Percentiles rank a stretch among this genome's conserved stretches.
phyloP scores from a whole-genome alignment of 2,329 filamentous ascomycete genomes.

The Fusarium odoratissimum region DNA sequence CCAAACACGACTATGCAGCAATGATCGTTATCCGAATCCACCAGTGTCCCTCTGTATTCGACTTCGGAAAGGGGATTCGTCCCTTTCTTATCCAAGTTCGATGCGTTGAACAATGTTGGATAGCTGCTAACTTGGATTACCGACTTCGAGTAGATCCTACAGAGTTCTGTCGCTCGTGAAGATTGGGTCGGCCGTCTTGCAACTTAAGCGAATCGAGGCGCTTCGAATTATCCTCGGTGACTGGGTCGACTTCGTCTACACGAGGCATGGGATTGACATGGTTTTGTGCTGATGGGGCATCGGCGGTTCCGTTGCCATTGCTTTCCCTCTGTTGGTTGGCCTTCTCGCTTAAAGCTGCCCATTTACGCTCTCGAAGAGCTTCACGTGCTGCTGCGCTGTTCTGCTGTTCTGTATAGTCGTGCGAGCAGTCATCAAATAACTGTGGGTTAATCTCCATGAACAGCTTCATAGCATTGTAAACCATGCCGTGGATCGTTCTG shows the following conservation, averaged over 20 bases:
- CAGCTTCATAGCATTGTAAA: conserved; percentile 99
- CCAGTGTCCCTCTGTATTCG: conserved; percentile 13
- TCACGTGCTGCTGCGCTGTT: conserved; percentile 90
- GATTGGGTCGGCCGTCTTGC: conserved; percentile 75
- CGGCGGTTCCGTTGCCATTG: conserved; percentile 46
- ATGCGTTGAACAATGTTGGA: conserved; percentile 13
- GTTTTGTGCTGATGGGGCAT: conserved; percentile 46
- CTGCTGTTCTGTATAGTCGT: conserved; percentile 97
- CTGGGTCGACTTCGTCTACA: conserved; percentile 81
- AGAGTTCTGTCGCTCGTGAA: conserved; percentile 71
- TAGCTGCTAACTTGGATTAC: conserved; percentile 50
- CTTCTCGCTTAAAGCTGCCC: conserved; percentile 86
- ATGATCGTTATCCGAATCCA: conserved; percentile 21
- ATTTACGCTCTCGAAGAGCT: conserved; percentile 83
- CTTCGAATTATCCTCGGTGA: conserved; percentile 85
- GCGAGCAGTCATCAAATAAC: conserved; percentile 97
- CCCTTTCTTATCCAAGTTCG: conserved; percentile 27
- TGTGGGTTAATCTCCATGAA: conserved; percentile 99
- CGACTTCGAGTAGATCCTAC: conserved; percentile 65
- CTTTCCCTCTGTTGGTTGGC: conserved; percentile 74
- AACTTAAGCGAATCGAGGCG: conserved; percentile 90
- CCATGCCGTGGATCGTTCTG: conserved; percentile 99
- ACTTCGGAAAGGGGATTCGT: neutral
- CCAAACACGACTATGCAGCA: conserved; percentile 30
- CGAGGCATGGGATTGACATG: conserved; percentile 59